Conservation (phyloP, 2,329 filamentous ascomycete species). For the Aspergillus sp. region DNA sequence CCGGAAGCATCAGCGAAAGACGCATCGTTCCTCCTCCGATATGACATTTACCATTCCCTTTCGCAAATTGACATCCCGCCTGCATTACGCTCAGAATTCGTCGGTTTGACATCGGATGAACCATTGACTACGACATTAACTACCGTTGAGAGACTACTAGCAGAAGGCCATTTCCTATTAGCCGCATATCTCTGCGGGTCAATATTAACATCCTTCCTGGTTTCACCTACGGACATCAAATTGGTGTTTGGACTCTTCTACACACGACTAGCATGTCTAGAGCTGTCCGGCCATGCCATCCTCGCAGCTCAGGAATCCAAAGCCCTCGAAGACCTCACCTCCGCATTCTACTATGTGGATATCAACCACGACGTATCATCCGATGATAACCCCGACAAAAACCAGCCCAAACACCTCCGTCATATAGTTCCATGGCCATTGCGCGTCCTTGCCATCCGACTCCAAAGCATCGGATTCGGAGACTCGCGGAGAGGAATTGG, state of each 20-base stretch:
- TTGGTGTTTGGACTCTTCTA: conserved; percentile 73
- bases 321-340: conserved; percentile 54
- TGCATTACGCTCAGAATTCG: conserved; percentile 62
- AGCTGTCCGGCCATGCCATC: conserved; percentile 66
- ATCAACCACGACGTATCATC: conserved; percentile 16
- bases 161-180: conserved; percentile 69
- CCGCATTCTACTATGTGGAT: conserved; percentile 47
- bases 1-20: conserved; percentile 53
- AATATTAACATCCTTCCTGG: conserved; percentile 36
- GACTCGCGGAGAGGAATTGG: conserved; percentile 80
- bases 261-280: conserved; percentile 72
- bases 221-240: conserved; percentile 47
- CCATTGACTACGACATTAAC: conserved; percentile 37
- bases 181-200: conserved; percentile 53
- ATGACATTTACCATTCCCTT: conserved; percentile 76
- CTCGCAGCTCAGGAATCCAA: conserved; percentile 61
- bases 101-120: conserved; percentile 57
- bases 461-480: conserved; percentile 79
- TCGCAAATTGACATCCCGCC: conserved; percentile 54
- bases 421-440: conserved; percentile 83
- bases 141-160: conserved; percentile 58
- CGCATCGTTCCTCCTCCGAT: conserved; percentile 71
- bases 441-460: conserved; percentile 70
- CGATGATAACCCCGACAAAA: conserved; percentile 53
- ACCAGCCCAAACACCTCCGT: conserved; percentile 57